These are phyloP conservation scores for Xylariaceae sp. DNA, from an alignment of 2,329 filamentous ascomycete genomes.

Conservation along the genomic window DNA sequence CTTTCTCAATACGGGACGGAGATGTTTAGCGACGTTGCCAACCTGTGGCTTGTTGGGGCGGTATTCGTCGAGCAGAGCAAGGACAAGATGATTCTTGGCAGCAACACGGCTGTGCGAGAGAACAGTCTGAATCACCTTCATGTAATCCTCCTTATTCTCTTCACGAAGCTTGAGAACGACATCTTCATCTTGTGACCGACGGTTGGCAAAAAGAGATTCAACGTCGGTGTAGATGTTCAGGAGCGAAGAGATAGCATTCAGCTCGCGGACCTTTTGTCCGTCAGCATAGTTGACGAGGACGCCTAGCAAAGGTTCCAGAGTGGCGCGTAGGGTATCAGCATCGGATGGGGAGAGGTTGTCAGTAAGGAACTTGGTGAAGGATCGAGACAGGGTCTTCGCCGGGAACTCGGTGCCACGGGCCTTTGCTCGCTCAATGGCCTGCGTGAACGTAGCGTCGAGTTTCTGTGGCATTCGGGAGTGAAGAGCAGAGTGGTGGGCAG, in stretches of 20 bases:
- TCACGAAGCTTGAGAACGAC: constrained; percentile 91
- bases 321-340: constrained; percentile 64
- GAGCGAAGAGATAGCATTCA: constrained; percentile 72
- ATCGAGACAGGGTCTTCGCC: constrained; percentile 78
- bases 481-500: constrained; percentile 90
- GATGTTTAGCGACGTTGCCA: constrained; percentile 81
- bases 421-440: constrained; percentile 80
- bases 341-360: constrained; percentile 74
- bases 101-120: constrained; percentile 89
- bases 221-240: constrained; percentile 76
- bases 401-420: constrained; percentile 81
- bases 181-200: constrained; percentile 83
- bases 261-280: constrained; percentile 86
- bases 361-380: constrained; percentile 80
- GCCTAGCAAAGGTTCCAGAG: constrained; percentile 68
- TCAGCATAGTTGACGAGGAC: constrained; percentile 79
- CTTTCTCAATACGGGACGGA: constrained; percentile 75
- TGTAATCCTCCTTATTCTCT: constrained; percentile 88
- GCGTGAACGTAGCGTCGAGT: constrained; percentile 74
- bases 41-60: constrained; percentile 88
- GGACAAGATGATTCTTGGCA: constrained; percentile 87
- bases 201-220: constrained; percentile 81
- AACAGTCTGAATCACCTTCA: constrained; percentile 78
- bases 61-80: constrained; percentile 91
- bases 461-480: constrained; percentile 96